Evolutionary conservation across 1,284 basidiomycete species (phyloP), one percentile per base, ranked within the genome.

Genomic region (Phylloporus gajari): DNA sequence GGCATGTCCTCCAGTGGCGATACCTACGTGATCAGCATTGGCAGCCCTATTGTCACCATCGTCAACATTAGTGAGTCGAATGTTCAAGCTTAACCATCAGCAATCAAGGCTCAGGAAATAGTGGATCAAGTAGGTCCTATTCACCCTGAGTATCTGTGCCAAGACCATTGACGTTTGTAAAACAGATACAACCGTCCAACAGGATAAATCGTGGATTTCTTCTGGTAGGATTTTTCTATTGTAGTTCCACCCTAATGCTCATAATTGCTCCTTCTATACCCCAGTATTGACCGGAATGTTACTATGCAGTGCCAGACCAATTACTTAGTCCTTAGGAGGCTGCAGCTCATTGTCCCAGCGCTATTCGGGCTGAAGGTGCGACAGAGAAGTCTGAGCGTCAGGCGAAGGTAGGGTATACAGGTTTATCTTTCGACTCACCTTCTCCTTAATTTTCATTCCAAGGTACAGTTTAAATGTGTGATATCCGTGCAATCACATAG

Each of bases 81-180:
- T 44, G 42, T 44, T 44, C 9, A 9, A 63, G 66, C 13, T 32
- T 64, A 9, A 61, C 5, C 30, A 51, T 0, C 76, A 7, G 76
- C 75, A 11, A 67, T 78, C 11, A 73, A 69, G 15, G 40, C 0
- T 66, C 69, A 7, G 69, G 11, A 35, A 74, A 21, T 6, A 48
- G 68, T 38, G 74, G 70, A 3, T 75, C 68, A 15, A 40, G 73
- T 76, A 68, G 21, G 75, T 69, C 59, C 62, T 46, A n/a, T 40
- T 35, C 21, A 12, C 38, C 3, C 42, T 44, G 42, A 8, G 42
- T 44, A 44, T 44, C 42, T 17, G 42, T 44, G 6, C 42, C 42
- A 17, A 44, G 42, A 15, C 42, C 42, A 12, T 44, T 44, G 42
- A 44, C 42, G 7, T 44, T 44, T 44, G 12, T 44, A 11, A 32